Base-by-base conservation (phyloP, 768 basidiomycete genomes). In the Pholiota conissans region DNA sequence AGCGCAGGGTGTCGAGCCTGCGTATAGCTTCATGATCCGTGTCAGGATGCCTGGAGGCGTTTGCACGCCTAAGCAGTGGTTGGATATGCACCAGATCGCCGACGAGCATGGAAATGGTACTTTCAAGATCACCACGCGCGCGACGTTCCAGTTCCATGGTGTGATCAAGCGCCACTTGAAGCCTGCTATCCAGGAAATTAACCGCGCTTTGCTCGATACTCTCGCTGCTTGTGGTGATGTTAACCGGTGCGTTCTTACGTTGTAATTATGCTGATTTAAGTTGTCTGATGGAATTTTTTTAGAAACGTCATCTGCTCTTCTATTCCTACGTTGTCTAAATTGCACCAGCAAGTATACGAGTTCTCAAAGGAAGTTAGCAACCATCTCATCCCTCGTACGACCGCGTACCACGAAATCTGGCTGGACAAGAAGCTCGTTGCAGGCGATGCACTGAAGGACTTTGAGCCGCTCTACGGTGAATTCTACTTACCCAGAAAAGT, bases 71-170 rank as follows among this genome's bases (percentile, higher is more conserved):
- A 75, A 84, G 34, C 97, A 99, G 74, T 98, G 97, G 97, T 76
- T 95, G 50, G 84, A 88, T 63, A 93, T 99, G 86, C 93, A 98
- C 74, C 89, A 89, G 65, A 98, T 99, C 64, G 85, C 97, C 53
- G 97, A 98, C 69, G 92, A 94, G 71, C 93, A 95, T 71, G 97
- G 94, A 5, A 90, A 85, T 59, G 86, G 90, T 46, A 93, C 95
- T 5, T 90, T 98, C 77, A 99, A 99, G 80, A 87, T 99, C 63
- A 99, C 97, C 47, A 99, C 97, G 30, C 83, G 97, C 60, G 87
- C 94, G 71, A 99, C 97, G 9, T 99, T 98, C 89, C 97, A 99
- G 75, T 98, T 97, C 82, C 97, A 99, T 72, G 97, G 97, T 55
- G 92, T 99, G 65, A 93, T 99, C 78, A 99, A 99, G 80, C 83